A percentile compares a stretch with the other conserved stretches of the same genome.
Evolutionary conservation across 2,329 filamentous ascomycete genomes (phyloP).

Genomic region (Fusarium sp.): DNA sequence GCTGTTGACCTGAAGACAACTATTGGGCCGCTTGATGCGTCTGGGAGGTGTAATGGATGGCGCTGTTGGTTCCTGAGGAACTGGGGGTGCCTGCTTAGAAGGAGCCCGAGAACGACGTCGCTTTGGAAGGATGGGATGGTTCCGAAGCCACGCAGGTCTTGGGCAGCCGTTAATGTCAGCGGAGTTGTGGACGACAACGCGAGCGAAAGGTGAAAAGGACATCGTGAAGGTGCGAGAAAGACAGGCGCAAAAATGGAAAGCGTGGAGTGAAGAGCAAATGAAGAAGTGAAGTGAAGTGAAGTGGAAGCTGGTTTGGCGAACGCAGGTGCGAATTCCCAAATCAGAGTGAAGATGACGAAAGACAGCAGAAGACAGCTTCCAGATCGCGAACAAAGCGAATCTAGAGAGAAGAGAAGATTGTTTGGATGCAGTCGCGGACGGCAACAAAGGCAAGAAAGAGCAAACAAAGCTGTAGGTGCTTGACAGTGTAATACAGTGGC

Average conservation of each 20-base stretch:
- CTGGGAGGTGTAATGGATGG: constrained; percentile 24
- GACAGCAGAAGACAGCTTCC: not conserved
- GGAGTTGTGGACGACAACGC: constrained; percentile 12
- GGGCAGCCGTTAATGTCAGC: constrained; percentile 25
- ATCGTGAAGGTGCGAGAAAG: constrained; percentile 3
- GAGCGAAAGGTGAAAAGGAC: constrained; percentile 21
- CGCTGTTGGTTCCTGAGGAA: constrained; percentile 2
- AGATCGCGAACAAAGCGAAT: constrained; percentile 11
- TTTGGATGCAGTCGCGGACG: not conserved
- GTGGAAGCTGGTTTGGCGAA: not conserved
- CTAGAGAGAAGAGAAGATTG: not conserved
- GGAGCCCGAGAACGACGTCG: constrained; percentile 17
- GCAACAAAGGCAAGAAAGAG: constrained; percentile 10
- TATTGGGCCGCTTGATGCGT: constrained; percentile 21
- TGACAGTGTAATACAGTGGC: constrained; percentile 11
- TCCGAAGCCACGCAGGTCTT: constrained; percentile 16
- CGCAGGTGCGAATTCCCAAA: constrained; percentile 8
- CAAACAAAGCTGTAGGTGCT: constrained; percentile 23
- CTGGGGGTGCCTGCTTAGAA: constrained; percentile 6
- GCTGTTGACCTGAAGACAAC: constrained; percentile 29
- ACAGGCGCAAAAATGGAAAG: not conserved
- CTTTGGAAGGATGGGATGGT: constrained; percentile 11
- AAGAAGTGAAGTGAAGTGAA: constrained; percentile 7
- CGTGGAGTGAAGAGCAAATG: constrained; percentile 4
- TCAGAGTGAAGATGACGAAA: not conserved